Evolutionary conservation across 768 basidiomycete genomes (phyloP), one percentile per base, ranked within the genome.

Genomic region (Naganishia friedmannii): DNA sequence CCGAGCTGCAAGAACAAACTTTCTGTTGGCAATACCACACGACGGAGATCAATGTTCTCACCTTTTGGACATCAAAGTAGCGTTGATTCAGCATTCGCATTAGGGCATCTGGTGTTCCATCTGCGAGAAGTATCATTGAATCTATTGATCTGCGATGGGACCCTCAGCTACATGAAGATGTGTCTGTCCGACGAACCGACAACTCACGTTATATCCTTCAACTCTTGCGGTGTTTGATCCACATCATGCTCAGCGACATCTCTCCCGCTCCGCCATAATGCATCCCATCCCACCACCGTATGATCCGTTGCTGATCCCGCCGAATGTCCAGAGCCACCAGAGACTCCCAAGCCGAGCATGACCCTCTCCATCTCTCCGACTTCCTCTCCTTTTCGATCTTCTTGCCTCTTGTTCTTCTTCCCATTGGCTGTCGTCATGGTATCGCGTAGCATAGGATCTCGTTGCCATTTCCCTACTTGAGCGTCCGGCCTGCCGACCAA

Each of bases 1-100:
- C 80, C 80, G 4, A 74, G 55, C 76, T 68, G 29, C 37, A 60
- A 60, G 46, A 26, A 55, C n/a, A 26, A 28, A 4, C 53, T 28
- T 48, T 19, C 42, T 29, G 56, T 37, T 3, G 6, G 42, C 45
- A 15, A 58, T 13, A 2, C n/a, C 13, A 21, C 29, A 53, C 32
- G n/a, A 29, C n/a, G 28, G 10, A 19, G 17, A 53, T 23, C 2
- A 7, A 5, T 10, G 39, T 13, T 34, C 29, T 67, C 37, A 53
- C 68, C 57, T 69, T 69, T 46, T 37, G 46, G 13, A 58, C 68
- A 19, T 46, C 31, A 6, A 56, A 58, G 46, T 58, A 69, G 34
- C 58, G 28, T 51, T 58, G 68, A n/a, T 69, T 58, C 19, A 69
- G 46, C 56, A 63, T 63, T 17, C 60, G 29, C 19, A 63, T 42